Percentiles rank a stretch among this genome's conserved stretches.
Evolutionary conservation across 2,329 filamentous ascomycete genomes (phyloP).

Genomic region (Ceratocystis diversiconidia): DNA sequence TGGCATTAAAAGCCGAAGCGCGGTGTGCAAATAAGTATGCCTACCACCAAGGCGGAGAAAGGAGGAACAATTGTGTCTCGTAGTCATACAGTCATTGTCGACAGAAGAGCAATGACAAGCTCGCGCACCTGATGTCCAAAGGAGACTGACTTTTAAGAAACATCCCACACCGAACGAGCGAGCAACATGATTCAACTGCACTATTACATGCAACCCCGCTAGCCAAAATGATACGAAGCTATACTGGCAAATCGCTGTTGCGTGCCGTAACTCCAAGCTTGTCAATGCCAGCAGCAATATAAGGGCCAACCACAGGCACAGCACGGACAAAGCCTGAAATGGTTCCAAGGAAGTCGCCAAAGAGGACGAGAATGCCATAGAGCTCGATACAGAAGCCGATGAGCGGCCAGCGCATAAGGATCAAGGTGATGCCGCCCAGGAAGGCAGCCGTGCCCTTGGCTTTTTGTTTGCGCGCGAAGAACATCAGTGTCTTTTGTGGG

Average conservation of each 20-base stretch:
- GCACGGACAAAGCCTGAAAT: conserved; percentile 78
- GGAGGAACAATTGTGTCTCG: background rate
- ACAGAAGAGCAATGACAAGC: background rate
- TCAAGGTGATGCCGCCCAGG: conserved; percentile 66
- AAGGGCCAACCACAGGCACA: conserved; percentile 73
- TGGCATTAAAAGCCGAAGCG: background rate
- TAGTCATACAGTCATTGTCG: background rate
- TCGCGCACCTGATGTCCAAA: conserved; percentile 6
- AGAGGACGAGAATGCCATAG: conserved; percentile 85
- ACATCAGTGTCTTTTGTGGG: conserved; percentile 73
- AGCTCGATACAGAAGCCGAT: conserved; percentile 81
- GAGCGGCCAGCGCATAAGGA: conserved; percentile 79
- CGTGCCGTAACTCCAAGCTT: conserved; percentile 52
- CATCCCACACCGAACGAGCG: background rate
- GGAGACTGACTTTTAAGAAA: background rate
- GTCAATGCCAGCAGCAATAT: conserved; percentile 62
- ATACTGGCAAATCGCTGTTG: conserved; percentile 68
- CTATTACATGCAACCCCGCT: conserved; percentile 5
- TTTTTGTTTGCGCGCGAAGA: conserved; percentile 91
- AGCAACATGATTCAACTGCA: background rate
- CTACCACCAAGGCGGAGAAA: background rate
- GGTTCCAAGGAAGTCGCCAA: conserved; percentile 91
- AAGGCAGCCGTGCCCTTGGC: conserved; percentile 84
- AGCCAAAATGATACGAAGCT: conserved; percentile 17
- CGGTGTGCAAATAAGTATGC: background rate